Evolutionary conservation across 129 eudicot species (phyloP), one percentile per base, ranked within the genome.

Genomic region (Chrysanthemum makinoi): DNA sequence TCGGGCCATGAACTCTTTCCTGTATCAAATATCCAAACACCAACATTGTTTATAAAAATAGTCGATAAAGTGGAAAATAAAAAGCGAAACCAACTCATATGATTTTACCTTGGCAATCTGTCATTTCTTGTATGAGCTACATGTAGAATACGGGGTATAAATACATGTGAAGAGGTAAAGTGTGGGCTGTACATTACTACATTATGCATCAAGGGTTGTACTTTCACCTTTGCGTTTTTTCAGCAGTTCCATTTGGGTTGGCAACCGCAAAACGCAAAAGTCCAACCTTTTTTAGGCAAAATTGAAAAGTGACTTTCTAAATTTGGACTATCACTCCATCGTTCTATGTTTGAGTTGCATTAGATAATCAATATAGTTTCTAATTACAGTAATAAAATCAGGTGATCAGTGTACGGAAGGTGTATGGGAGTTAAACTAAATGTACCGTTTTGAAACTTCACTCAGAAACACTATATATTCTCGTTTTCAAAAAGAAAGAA

Each of bases 1-100:
- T 86, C 88, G 30, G 91, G 88, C 88, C 84, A 86, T 59, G 70
- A 76, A 66, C 50, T 74, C 71, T 86, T 86, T 18, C 90, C 84
- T 79, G 47, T 52, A 60, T 18, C 70, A 72, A 4, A 33, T 70
- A 61, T 28, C 44, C 44, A 39, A 39, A 39, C 44, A 39, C 44
- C 10, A 39, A 39, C 44, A 5, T 39, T 6, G 44, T 39, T 5
- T 39, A 39, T 39, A 39, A 39, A 39, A 39, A 39, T 39, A 39
- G 9, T 39, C 1, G 1, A 39, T 39, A 39, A 39, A 39, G 44
- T 39, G 44, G 39, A 33, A 5, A 33, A 33, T 35, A 5, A 35
- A 35, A 35, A 4, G 8, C 8, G 7, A 5, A 39, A 39, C 39
- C 46, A 39, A 39, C 2, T 39, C 2, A 39, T 39, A 24, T 50